phyloP scores from a whole-genome alignment of 2,329 filamentous ascomycete species.

The Periconia sp. region DNA sequence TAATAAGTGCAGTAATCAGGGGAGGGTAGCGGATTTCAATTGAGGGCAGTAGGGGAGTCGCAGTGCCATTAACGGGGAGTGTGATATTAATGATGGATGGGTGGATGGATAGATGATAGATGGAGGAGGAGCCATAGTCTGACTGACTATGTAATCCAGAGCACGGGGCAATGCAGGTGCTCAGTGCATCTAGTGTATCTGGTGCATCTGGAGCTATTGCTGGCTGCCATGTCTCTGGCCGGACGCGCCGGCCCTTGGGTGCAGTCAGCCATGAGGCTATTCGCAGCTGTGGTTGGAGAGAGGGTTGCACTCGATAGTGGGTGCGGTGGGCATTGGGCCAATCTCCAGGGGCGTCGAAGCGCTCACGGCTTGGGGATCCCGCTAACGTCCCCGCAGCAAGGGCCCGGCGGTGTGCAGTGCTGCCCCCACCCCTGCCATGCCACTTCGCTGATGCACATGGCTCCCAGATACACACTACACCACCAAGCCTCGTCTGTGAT shows the following conservation, averaged over 20 bases:
- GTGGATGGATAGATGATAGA: no score
- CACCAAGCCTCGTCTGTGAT: conserved; percentile 21
- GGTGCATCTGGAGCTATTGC: conserved; percentile 12
- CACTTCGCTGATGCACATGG: no score
- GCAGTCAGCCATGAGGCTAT: conserved; percentile 25
- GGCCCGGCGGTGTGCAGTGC: conserved; percentile 22
- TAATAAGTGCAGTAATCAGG: conserved; percentile 13
- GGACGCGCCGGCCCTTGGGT: conserved; percentile 37
- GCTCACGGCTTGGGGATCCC: conserved; percentile 20
- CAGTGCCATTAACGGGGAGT: no score
- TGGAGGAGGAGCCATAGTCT: no score
- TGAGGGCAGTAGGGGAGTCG: no score
- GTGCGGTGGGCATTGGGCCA: conserved; percentile 18
- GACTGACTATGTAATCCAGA: conserved; percentile 2
- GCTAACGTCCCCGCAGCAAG: conserved; percentile 15
- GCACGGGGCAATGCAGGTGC: conserved; percentile 19
- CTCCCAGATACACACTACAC: no score
- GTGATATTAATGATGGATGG: conserved; percentile 3
- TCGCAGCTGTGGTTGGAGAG: conserved; percentile 34
- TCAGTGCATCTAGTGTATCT: no score
- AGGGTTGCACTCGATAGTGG: conserved; percentile 19
- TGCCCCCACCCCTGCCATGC: no score
- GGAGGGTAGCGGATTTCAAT: conserved; percentile 12
- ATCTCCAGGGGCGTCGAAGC: conserved; percentile 27
- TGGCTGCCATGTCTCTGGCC: conserved; percentile 6